Evolutionary conservation across 345 rosid species (phyloP), one percentile per base, ranked within the genome.

Genomic region (Anacardium occidentale): DNA sequence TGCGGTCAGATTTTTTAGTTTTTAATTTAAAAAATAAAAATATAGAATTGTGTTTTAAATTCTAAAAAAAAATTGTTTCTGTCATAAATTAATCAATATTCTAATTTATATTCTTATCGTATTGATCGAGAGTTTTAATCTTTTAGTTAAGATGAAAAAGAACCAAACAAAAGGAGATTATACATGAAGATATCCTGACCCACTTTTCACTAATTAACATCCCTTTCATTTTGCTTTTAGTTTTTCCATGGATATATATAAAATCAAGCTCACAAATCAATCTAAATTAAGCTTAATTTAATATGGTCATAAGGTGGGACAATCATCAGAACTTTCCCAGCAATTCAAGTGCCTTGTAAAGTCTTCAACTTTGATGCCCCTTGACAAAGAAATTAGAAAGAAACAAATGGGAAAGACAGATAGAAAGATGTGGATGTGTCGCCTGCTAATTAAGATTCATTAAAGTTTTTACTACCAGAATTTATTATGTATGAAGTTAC

Each of bases 161-260:
- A 21, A 69, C 55, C 45, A 9, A 54, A 29, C 25, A 11, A n/a
- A 58, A 11, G 29, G 12, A 12, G 21, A 22, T 3, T 37, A 52
- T 40, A 51, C 25, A 32, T 52, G 24, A 24, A n/a, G 13, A 17
- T 14, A n/a, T 15, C 20, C 3, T 44, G 60, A 62, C 68, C 68
- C 52, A 21, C 22, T 47, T 61, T 71, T 61, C 74, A 62, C 68
- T 62, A 8, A 63, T 12, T 3, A 48, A 12, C 50, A n/a, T 37
- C 40, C 15, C 52, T 63, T 63, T 59, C 63, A 59, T n/a, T 29
- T 29, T 59, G 40, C 40, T 59, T 7, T 26, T 29, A 60, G 45
- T 17, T 40, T 11, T 60, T 17, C 64, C 21, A 60, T 17, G 21
- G 10, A 59, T 40, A 14, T 37, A 5, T 29, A 12, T 6, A 26